Base-by-base conservation (phyloP, 768 basidiomycete genomes). In the Mycena kentingensis region DNA sequence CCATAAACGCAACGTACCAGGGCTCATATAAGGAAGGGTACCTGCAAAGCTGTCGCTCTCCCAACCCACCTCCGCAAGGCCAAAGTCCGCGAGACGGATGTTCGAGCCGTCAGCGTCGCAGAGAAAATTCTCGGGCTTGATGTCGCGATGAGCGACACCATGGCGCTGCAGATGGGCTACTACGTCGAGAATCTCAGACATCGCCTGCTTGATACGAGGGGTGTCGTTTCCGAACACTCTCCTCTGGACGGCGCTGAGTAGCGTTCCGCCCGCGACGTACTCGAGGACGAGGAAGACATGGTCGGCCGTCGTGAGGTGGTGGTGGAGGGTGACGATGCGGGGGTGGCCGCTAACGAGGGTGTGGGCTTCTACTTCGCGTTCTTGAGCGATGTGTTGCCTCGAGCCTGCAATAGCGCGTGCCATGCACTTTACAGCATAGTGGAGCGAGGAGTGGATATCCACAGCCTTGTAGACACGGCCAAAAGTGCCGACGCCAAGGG, bases 121-220 rank as follows among this genome's bases (percentile, higher is more conserved):
- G 38, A 83, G 58, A 32, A 82, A 64, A 60, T 76, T 82, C 60
- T 83, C 84, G 0, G 83, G 84, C 66, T 85, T 85, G 47, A 85
- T 72, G 55, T 85, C 83, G 18, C 55, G 50, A 60, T 85, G 84
- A 59, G 73, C 82, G 54, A 84, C 75, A 13, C 80, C 79, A 48
- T 70, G 70, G 29, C 62, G 49, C 57, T 85, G 83, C 55, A n/a
- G n/a, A n/a, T n/a, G n/a, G n/a, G n/a, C n/a, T n/a, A n/a, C n/a
- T n/a, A n/a, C n/a, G n/a, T n/a, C n/a, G n/a, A n/a, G n/a, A n/a
- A n/a, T n/a, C n/a, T n/a, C 77, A 79, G 63, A 78, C 62, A 83
- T 82, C 24, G 78, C 76, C 32, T 66, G 53, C 51, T 70, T 75
- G 63, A 84, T 79, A 52, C 80, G 70, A 5, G 61, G 52, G 57